Evolutionary conservation across 2,329 filamentous ascomycete genomes (phyloP).

Genomic region (Zopfia rhizophila): DNA sequence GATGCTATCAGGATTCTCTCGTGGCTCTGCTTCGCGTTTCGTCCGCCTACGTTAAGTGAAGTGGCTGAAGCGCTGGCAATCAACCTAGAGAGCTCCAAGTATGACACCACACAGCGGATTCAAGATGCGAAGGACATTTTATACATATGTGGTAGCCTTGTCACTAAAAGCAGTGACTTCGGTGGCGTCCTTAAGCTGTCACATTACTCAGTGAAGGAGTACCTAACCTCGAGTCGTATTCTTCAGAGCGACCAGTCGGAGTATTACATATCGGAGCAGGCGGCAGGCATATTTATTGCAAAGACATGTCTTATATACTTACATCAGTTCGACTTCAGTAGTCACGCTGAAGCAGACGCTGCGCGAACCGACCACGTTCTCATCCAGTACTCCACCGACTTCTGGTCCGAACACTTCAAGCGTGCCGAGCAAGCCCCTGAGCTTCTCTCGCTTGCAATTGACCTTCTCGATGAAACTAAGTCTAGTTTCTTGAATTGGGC

Average conservation of each 20-base stretch:
- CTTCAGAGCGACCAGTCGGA: not conserved
- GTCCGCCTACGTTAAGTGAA: conserved; percentile 5
- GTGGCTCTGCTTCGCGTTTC: conserved; percentile 11
- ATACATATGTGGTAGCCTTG: conserved; percentile 14
- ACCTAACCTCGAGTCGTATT: conserved; percentile 14
- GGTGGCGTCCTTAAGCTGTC: conserved; percentile 12
- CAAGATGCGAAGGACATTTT: conserved; percentile 17
- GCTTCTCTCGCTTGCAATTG: conserved; percentile 3
- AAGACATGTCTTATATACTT: conserved; percentile 15
- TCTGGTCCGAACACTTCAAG: conserved; percentile 11
- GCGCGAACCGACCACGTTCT: not conserved
- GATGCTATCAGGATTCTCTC: conserved; percentile 7
- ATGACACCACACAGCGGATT: conserved; percentile 9
- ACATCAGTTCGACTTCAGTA: not conserved
- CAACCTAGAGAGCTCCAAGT: conserved; percentile 4
- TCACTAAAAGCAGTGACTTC: not conserved
- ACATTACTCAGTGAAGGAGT: conserved; percentile 20
- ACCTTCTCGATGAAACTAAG: not conserved
- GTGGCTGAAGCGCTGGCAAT: conserved; percentile 13
- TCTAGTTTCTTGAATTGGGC: conserved; percentile 12
- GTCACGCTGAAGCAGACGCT: not conserved
- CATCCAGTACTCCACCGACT: not conserved
- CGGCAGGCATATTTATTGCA: conserved; percentile 7
- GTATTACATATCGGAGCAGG: not conserved
- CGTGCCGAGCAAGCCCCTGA: not conserved